Conservation (phyloP, 176 grass and related monocot genomes). For the Stipa capillata region DNA sequence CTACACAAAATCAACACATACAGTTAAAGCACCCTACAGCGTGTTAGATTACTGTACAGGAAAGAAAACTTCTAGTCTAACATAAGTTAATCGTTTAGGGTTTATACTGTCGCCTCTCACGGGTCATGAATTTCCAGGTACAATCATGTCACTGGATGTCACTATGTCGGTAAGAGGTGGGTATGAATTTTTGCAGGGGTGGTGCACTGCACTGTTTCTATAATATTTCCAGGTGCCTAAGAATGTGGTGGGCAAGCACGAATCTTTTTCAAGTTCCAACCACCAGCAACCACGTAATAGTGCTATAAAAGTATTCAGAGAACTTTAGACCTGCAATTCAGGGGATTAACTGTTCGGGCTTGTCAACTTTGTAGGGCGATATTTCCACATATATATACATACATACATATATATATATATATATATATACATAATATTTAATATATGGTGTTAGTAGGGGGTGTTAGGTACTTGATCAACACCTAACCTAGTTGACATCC, state of each 20-base stretch:
- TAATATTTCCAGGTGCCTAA: neutral
- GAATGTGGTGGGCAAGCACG: neutral
- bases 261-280: conserved; percentile 37
- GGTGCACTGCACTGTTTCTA: conserved; percentile 3
- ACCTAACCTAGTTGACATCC: conserved; percentile 37
- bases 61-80: neutral
- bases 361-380: neutral
- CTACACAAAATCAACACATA: neutral
- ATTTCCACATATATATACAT: conserved; percentile 14
- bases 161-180: conserved; percentile 14
- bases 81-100: conserved; percentile 26
- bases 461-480: conserved; percentile 34
- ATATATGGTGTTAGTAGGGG: conserved; percentile 14
- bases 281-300: conserved; percentile 25
- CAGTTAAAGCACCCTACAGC: conserved; percentile 24
- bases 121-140: conserved; percentile 23
- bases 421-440: too few species aligned
- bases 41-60: conserved; percentile 25
- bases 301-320: conserved; percentile 5
- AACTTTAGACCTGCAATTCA: conserved; percentile 44
- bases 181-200: neutral
- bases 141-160: conserved; percentile 24
- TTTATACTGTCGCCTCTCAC: conserved; percentile 28
- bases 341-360: neutral
- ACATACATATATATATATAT: too few species aligned